phyloP scores from a whole-genome alignment of 352 stramenopile genomes.

The Phytophthora litchii region DNA sequence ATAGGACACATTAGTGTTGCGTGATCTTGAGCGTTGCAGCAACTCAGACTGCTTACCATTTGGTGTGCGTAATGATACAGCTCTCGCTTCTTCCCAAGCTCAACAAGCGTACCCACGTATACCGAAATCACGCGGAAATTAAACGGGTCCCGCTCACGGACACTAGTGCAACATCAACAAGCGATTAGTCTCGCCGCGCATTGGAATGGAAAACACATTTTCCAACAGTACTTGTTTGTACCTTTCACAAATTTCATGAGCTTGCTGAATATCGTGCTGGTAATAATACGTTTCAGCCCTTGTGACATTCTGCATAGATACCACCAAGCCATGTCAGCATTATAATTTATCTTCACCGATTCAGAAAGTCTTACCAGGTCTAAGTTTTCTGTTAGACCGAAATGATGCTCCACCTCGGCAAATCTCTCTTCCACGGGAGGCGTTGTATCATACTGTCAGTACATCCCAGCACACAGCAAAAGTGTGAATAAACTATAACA shows the following conservation, averaged over 20 bases:
- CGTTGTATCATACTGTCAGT: conserved; percentile 62
- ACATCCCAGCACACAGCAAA: not conserved
- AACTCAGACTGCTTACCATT: conserved; percentile 57
- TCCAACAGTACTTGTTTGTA: conserved; percentile 24
- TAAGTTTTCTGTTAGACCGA: conserved; percentile 62
- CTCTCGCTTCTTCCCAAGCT: conserved; percentile 92
- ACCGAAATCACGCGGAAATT: conserved; percentile 84
- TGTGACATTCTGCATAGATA: conserved; percentile 56
- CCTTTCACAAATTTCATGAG: conserved; percentile 80
- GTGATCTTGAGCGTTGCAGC: not conserved
- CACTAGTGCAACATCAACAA: conserved; percentile 33
- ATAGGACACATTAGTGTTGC: not conserved
- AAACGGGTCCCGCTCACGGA: conserved; percentile 79
- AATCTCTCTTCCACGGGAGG: conserved; percentile 70
- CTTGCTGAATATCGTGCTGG: conserved; percentile 84
- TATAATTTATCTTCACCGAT: not conserved
- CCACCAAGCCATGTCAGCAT: conserved; percentile 17
- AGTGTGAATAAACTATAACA: not conserved
- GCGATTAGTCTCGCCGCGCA: not conserved
- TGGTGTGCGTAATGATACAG: conserved; percentile 97
- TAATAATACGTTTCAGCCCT: conserved; percentile 87
- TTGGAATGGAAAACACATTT: not conserved
- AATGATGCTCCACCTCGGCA: conserved; percentile 53
- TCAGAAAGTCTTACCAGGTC: conserved; percentile 52
- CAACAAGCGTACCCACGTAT: conserved; percentile 91